Evolutionary conservation across 73 alveolate genomes (phyloP).

Genomic region (Strombidium stylifer): DNA sequence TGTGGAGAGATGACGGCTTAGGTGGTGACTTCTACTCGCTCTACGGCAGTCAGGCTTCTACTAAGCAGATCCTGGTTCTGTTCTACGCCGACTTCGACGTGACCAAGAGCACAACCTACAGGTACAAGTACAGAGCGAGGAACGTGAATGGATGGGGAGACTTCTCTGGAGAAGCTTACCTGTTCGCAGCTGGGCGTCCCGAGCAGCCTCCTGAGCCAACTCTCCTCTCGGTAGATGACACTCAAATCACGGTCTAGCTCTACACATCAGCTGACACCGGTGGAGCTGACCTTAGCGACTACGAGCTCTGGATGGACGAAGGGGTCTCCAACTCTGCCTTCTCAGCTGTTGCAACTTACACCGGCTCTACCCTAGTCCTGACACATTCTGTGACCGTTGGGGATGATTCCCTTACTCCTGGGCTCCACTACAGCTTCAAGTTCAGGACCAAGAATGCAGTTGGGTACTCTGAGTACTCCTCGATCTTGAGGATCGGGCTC

Average conservation of each 20-base stretch:
- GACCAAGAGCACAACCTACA: conserved; percentile 26
- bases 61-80: conserved; percentile 27
- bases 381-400: neutral
- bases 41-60: too few species aligned
- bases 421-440: conserved; percentile 36
- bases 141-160: conserved; percentile 61
- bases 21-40: conserved; percentile 49
- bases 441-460: conserved; percentile 35
- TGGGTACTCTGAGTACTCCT: conserved; percentile 29
- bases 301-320: conserved; percentile 26
- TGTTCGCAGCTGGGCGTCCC: conserved; percentile 39
- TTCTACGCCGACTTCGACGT: conserved; percentile 26
- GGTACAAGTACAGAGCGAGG: conserved; percentile 57
- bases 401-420: conserved; percentile 25
- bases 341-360: neutral
- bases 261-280: conserved; percentile 32
- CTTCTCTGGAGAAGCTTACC: conserved; percentile 37
- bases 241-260: conserved; percentile 17
- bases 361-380: neutral
- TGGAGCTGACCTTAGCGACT: conserved; percentile 27
- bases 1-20: conserved; percentile 59
- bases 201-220: conserved; percentile 22
- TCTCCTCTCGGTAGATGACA: neutral
- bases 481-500: conserved; percentile 37
- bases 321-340: conserved; percentile 27